Conservation (phyloP, 2,329 filamentous ascomycete genomes). For the Stachybotrys chartarum region DNA sequence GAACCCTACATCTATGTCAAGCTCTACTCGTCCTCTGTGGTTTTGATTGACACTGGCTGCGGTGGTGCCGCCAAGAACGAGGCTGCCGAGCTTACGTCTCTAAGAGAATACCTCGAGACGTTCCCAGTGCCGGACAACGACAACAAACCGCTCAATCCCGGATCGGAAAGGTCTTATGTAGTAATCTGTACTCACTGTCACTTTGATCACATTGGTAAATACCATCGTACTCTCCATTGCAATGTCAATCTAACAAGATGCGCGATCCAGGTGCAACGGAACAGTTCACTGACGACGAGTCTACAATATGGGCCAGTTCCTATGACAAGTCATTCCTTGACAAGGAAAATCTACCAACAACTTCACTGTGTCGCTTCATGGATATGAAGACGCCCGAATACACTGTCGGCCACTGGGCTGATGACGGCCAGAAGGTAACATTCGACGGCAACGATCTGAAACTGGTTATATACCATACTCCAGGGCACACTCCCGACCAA, state of each 20-base stretch:
- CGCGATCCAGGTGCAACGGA: constrained; percentile 23
- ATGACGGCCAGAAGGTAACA: constrained; percentile 24
- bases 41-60: constrained; percentile 39
- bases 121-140: constrained; percentile 25
- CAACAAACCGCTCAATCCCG: constrained; percentile 27
- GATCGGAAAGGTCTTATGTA: constrained; percentile 23
- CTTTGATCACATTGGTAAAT: constrained; percentile 30
- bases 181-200: constrained; percentile 40
- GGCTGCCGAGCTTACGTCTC: constrained; percentile 15
- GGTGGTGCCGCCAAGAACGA: constrained; percentile 22
- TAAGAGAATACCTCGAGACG: constrained; percentile 33
- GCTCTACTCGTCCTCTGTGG: constrained; percentile 24
- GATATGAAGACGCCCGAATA: constrained; percentile 29
- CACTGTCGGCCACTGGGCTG: constrained; percentile 30
- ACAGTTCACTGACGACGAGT: constrained; percentile 18
- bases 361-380: constrained; percentile 32
- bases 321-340: constrained; percentile 30
- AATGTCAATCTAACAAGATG: neutral
- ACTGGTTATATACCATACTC: constrained; percentile 35
- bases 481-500: constrained; percentile 38
- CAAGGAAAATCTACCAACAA: constrained; percentile 22
- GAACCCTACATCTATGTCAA: constrained; percentile 40
- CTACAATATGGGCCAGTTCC: constrained; percentile 21
- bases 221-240: neutral
- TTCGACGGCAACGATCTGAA: constrained; percentile 16